These are phyloP conservation scores for Vitis labrusca DNA, from an alignment of 164 flowering plant species.

Conservation along the genomic window DNA sequence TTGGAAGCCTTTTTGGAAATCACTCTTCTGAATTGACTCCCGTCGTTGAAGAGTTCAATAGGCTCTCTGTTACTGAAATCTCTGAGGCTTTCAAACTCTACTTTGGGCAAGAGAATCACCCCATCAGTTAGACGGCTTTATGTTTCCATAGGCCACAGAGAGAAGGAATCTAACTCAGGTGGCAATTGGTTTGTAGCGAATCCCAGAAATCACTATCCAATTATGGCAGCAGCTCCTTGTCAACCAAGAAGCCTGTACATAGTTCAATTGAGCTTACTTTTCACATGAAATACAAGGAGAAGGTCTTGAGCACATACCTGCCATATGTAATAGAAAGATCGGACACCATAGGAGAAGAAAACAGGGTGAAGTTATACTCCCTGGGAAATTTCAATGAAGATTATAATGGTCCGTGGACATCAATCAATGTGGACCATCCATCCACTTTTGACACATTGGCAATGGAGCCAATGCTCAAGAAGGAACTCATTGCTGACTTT, in stretches of 20 bases:
- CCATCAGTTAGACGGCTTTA: too few relatives aligned
- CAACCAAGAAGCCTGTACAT: conserved; percentile 1
- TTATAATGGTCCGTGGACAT: background rate
- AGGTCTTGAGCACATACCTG: conserved; percentile 22
- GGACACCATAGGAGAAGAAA: conserved; percentile 19
- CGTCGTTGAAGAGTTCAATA: too few relatives aligned
- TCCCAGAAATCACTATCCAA: background rate
- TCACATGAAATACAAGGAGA: conserved; percentile 22
- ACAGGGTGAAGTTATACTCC: conserved; percentile 25
- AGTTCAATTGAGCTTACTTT: conserved; percentile 19
- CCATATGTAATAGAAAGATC: conserved; percentile 20
- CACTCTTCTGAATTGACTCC: too few relatives aligned
- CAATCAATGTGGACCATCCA: too few relatives aligned
- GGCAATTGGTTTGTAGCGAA: conserved; percentile 21
- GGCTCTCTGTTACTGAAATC: too few relatives aligned
- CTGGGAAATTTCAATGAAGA: background rate
- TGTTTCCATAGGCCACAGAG: too few relatives aligned
- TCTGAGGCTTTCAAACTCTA: too few relatives aligned
- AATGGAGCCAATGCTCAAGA: too few relatives aligned
- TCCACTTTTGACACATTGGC: too few relatives aligned
- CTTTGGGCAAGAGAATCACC: too few relatives aligned
- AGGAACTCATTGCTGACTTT: too few relatives aligned
- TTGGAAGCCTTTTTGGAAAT: background rate
- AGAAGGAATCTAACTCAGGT: conserved; percentile 2
- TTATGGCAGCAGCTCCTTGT: background rate